Evolutionary conservation across 208 protist genomes (phyloP), one percentile per base, ranked within the genome.

Genomic region (Crithidia thermophila): DNA sequence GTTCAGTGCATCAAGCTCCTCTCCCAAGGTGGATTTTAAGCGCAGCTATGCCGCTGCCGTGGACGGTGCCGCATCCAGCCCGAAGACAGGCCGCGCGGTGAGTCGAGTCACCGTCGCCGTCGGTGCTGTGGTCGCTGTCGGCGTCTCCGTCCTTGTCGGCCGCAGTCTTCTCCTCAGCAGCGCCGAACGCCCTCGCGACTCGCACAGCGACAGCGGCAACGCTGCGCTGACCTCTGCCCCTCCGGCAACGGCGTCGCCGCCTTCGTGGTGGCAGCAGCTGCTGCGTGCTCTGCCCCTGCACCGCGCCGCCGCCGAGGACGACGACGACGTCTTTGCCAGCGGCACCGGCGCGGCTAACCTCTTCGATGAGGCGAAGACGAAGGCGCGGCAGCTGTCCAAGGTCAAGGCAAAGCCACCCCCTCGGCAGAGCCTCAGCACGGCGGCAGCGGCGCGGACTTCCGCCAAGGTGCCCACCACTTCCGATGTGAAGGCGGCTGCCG

Each of bases 291-390:
- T 67, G n/a, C 43, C 23, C 9, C 27, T 63, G 16, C 10, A 42
- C 52, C 25, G 5, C 11, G 18, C 16, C 43, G 57, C 9, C 42
- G 55, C 25, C n/a, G 72, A 71, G 20, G 76, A 78, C 23, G 81
- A 88, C 36, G 76, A 84, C 20, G 77, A 84, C 25, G 58, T 79
- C 31, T 91, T 91, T 51, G 72, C 72, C 36, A 75, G 52, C 10
- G 56, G 75, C 45, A 68, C 50, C 20, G 79, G 70, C 20, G 73
- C 78, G 4, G 75, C 67, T 20, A 70, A 79, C 7, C 70, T 86
- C 42, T 79, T 79, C 20, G 53, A 76, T 13, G 60, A 65, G 21
- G 60, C 30, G 31, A 72, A 61, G 31, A 57, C 30, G 6, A 72
- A 60, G 50, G 47, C 63, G 27, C 58, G 61, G 27, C 59, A 66